Evolutionary conservation across 2,329 filamentous ascomycete species (phyloP).

Genomic region (Neonectria sp.): DNA sequence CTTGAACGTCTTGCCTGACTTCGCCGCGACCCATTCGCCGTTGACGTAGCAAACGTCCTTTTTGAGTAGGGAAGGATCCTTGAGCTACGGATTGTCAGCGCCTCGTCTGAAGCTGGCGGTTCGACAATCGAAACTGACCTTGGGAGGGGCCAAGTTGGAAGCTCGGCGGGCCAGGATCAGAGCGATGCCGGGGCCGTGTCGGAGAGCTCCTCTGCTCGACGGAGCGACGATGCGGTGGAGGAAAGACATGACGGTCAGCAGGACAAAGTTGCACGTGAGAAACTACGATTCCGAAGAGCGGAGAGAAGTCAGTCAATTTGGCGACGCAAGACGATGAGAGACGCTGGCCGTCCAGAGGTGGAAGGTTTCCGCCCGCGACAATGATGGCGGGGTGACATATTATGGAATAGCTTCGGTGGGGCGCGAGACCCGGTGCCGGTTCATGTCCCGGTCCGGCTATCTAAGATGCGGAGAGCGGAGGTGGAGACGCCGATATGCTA

Average conservation of each 20-base stretch:
- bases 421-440: constrained; percentile 43
- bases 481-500: constrained; percentile 5
- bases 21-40: constrained; percentile 90
- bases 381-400: constrained; percentile 47
- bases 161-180: constrained; percentile 55
- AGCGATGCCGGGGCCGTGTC: constrained; percentile 49
- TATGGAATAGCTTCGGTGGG: constrained; percentile 40
- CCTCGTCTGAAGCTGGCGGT: neutral
- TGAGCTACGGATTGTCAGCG: constrained; percentile 67
- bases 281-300: neutral
- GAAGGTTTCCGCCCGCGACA: constrained; percentile 21
- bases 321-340: constrained; percentile 19
- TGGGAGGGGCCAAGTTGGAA: constrained; percentile 63
- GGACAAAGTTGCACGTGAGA: neutral
- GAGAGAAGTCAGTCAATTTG: neutral
- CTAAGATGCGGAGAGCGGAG: constrained; percentile 9
- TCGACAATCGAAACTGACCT: constrained; percentile 51
- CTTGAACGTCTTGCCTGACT: constrained; percentile 92
- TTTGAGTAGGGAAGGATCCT: constrained; percentile 87
- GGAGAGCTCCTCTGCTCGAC: constrained; percentile 45
- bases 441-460: constrained; percentile 25
- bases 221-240: constrained; percentile 50
- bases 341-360: constrained; percentile 12
- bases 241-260: constrained; percentile 48
- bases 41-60: constrained; percentile 88